A percentile compares a stretch with the other conserved stretches of the same genome.
Evolutionary conservation across 2,329 filamentous ascomycete genomes (phyloP).

Genomic region (Conoideocrella luteorostrata): DNA sequence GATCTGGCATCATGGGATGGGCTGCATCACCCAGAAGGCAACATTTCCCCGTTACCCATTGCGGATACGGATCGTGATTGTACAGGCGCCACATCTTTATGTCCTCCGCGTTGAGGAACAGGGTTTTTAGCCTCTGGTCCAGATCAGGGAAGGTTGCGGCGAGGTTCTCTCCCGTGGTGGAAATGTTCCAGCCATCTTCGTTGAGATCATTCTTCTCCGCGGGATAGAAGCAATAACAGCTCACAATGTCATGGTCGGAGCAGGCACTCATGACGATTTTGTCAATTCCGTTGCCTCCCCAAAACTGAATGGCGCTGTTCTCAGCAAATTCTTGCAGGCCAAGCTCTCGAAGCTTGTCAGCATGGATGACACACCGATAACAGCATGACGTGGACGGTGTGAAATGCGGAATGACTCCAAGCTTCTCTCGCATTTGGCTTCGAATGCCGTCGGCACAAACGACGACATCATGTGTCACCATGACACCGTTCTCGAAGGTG

Average conservation of each 20-base stretch:
- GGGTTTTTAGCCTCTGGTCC: conserved; percentile 45
- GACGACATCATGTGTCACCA: conserved; percentile 46
- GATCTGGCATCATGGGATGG: conserved; percentile 62
- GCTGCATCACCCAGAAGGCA: conserved; percentile 57
- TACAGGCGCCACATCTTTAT: conserved; percentile 55
- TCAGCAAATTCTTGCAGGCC: conserved; percentile 52
- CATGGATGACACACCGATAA: conserved; percentile 52
- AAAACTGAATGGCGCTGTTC: conserved; percentile 55
- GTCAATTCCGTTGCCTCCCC: conserved; percentile 54
- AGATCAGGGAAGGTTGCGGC: conserved; percentile 51
- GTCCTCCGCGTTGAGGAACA: conserved; percentile 52
- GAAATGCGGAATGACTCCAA: conserved; percentile 49
- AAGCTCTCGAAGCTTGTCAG: conserved; percentile 44
- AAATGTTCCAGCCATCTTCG: conserved; percentile 48
- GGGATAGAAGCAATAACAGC: conserved; percentile 63
- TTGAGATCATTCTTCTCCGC: conserved; percentile 49
- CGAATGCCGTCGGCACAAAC: conserved; percentile 58
- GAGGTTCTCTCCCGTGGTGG: conserved; percentile 45
- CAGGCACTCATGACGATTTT: conserved; percentile 64
- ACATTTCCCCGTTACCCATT: conserved; percentile 38
- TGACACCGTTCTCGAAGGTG: conserved; percentile 42
- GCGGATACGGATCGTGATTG: conserved; percentile 40
- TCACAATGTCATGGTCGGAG: conserved; percentile 51
- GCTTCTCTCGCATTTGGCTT: conserved; percentile 46
- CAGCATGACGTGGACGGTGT: conserved; percentile 49